Evolutionary conservation across 2,329 filamentous ascomycete genomes (phyloP), one percentile per base, ranked within the genome.

Genomic region (Penicillium sp.): DNA sequence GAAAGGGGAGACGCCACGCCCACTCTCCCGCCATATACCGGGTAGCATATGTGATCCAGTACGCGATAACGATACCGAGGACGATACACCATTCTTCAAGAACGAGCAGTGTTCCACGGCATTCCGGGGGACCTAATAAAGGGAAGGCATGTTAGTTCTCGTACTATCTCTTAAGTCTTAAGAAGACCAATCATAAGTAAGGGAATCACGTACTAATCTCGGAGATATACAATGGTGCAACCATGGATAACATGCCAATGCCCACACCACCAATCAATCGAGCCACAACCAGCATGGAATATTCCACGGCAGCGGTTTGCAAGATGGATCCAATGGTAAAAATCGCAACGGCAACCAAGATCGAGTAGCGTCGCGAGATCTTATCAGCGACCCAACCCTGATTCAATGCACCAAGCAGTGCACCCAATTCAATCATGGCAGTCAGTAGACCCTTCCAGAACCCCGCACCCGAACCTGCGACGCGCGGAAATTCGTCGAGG

Each of bases 401-500:
- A 37, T 78, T 79, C 21, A 81, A 53, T 3, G 78, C 78, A 51
- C 78, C 75, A 3, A 78, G 49, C 19, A 82, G 68, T 9, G 81
- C 82, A n/a, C 82, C 81, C 21, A 83, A 62, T 58, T 83, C 80
- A 49, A 84, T 79, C 80, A 83, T 83, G 3, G 81, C 81, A 9
- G 81, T 84, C 72, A 83, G 72, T 59, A 78, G 56, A n/a, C 76
- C 76, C 57, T 77, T 78, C 67, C 71, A 75, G 57, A 78, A 78
- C 0, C 74, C 74, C 6, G 72, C 68, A 6, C 73, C 73, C 8
- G 69, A 63, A 10, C 76, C 71, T 0, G 76, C 73, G 3, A 82
- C 75, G 14, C 74, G 72, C 11, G 78, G 72, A 52, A 82, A 82
- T 1, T 71, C 71, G 0, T 71, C 69, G 3, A 81, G 68, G 58